These are phyloP conservation scores for Alloteropsis semialata DNA, from an alignment of 176 grass and related monocot species.

Conservation along the genomic window DNA sequence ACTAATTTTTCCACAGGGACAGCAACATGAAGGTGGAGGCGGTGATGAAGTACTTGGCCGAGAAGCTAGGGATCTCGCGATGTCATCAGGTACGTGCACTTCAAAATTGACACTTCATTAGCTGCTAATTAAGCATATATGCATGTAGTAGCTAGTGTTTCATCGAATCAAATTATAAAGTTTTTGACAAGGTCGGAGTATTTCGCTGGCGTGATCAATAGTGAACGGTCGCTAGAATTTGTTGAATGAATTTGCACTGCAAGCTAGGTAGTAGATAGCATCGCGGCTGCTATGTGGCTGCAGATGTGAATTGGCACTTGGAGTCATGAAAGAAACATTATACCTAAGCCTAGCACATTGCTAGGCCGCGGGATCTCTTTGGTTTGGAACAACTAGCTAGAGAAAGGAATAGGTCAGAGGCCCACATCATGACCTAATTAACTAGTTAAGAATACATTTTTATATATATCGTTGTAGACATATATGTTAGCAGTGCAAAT, in stretches of 20 bases:
- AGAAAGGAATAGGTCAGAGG: constrained; percentile 49
- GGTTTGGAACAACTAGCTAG: constrained; percentile 23
- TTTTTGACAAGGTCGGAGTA: neutral
- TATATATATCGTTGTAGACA: too few relatives aligned
- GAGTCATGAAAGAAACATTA: constrained; percentile 62
- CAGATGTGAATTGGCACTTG: constrained; percentile 29
- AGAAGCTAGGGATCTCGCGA: constrained; percentile 65
- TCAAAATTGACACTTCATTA: neutral
- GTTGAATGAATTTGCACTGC: constrained; percentile 27
- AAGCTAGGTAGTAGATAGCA: neutral
- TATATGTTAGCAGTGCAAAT: too few relatives aligned
- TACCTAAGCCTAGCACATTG: constrained; percentile 48
- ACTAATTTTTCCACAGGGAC: constrained; percentile 56
- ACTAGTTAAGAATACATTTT: neutral
- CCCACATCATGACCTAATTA: constrained; percentile 35
- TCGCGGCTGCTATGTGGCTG: neutral
- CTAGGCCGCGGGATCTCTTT: constrained; percentile 18
- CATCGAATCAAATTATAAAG: neutral
- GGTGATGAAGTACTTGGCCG: constrained; percentile 75
- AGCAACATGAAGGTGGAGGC: constrained; percentile 64
- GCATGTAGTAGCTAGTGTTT: neutral
- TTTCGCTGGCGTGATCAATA: neutral
- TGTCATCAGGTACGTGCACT: constrained; percentile 52
- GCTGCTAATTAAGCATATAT: neutral
- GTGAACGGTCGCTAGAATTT: neutral